Conservation (phyloP, 164 flowering plant genomes). For the Kingdonia uniflora region DNA sequence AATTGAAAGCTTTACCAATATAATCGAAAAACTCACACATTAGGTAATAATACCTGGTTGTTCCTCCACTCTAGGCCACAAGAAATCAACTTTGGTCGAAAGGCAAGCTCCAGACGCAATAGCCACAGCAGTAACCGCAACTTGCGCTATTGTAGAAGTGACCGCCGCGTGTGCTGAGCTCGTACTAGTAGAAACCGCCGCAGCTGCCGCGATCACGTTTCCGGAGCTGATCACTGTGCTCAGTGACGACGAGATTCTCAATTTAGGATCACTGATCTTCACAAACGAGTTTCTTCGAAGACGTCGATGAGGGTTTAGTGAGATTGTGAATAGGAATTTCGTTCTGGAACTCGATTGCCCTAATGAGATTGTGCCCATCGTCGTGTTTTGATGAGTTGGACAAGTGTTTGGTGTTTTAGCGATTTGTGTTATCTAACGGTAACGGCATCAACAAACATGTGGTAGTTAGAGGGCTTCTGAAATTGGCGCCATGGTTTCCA, state of each 20-base stretch:
- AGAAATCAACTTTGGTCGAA: conserved; percentile 79
- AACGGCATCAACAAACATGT: too few species aligned
- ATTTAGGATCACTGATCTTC: conserved; percentile 4
- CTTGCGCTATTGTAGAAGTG: conserved; percentile 68
- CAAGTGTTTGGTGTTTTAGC: too few species aligned
- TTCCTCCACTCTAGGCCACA: conserved; percentile 77
- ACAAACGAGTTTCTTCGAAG: conserved; percentile 1
- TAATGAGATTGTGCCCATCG: too few species aligned
- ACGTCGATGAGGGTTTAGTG: too few species aligned
- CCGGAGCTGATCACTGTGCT: conserved; percentile 20
- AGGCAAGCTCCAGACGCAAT: conserved; percentile 95
- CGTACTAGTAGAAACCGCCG: conserved; percentile 31
- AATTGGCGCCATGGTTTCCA: too few species aligned
- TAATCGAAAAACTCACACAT: too few species aligned
- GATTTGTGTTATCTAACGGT: too few species aligned
- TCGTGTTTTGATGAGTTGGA: too few species aligned
- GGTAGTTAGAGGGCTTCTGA: too few species aligned
- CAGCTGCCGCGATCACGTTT: conserved; percentile 65
- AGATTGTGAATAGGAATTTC: too few species aligned
- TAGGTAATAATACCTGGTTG: conserved; percentile 79
- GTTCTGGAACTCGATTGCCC: too few species aligned
- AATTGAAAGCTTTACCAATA: background rate
- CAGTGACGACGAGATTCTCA: conserved; percentile 8
- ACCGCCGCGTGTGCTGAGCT: conserved; percentile 74
- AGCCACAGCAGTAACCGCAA: conserved; percentile 85